These are phyloP conservation scores for Curvularia hawaiiensis DNA, from an alignment of 2,329 filamentous ascomycete species.

Conservation along the genomic window DNA sequence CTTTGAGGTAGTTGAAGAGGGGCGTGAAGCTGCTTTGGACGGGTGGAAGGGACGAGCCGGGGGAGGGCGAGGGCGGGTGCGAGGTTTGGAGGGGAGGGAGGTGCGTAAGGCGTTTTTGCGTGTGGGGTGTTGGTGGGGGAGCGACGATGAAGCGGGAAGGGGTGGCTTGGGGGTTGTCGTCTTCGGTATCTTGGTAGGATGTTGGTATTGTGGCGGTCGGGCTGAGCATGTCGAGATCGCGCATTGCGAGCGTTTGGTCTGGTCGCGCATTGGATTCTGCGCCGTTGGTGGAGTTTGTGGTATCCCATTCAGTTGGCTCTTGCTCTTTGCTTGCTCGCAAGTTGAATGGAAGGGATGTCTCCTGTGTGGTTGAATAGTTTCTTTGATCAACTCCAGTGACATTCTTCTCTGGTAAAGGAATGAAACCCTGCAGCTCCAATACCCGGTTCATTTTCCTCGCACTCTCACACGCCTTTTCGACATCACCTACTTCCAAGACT, in stretches of 20 bases:
- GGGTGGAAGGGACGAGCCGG: background rate
- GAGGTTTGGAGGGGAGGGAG: constrained; percentile 8
- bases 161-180: no score
- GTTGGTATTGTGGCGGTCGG: background rate
- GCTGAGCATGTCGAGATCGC: background rate
- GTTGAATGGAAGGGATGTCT: background rate
- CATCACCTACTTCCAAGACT: constrained; percentile 14
- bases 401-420: background rate
- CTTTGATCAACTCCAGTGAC: background rate
- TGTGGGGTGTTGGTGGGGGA: background rate
- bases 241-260: background rate
- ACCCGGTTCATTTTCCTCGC: constrained; percentile 13
- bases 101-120: background rate
- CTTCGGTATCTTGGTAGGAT: background rate
- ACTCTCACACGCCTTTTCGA: constrained; percentile 20
- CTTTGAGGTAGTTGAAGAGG: background rate
- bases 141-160: background rate
- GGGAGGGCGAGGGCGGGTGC: background rate
- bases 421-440: background rate
- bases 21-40: constrained; percentile 1
- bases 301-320: background rate
- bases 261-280: background rate
- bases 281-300: background rate
- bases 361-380: background rate
- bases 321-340: background rate